Base-by-base conservation (phyloP, 352 stramenopile genomes). In the Globisporangium lucens region DNA sequence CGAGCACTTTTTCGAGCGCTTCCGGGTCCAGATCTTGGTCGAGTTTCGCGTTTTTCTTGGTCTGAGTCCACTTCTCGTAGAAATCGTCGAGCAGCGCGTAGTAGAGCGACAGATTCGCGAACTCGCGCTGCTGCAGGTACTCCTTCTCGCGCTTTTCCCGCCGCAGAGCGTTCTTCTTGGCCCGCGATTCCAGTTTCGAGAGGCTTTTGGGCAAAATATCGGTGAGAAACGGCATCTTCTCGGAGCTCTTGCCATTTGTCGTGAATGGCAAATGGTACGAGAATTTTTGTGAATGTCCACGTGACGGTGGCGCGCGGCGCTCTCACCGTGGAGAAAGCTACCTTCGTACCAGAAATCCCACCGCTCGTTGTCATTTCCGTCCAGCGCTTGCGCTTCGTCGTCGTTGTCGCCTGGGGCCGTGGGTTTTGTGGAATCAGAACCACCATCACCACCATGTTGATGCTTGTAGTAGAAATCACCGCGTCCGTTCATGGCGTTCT, bases 291-390 rank as follows among this genome's bases (percentile, higher is more conserved):
- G 69, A 12, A 90, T 62, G 47, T 89, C 77, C 8, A 80, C 77
- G 66, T 87, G 74, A 0, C 82, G 84, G 41, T 92, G 82, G 22
- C 80, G 72, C 20, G 79, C 75, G 27, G 80, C 79, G 52, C 76
- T 89, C 66, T 87, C 74, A 60, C 79, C 79, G 47, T 88, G 71
- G 27, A 87, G 67, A 59, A 90, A 90, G n/a, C 70, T 79, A 12
- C 82, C 84, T 88, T 92, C 84, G 62, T 92, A 92, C 80, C 74
- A 87, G 41, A 84, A 89, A 30, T 88, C 80, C 76, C 80, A 88
- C 4, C 75, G 67, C 12, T 75, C 35, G 4, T 56, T 27, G 53
- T 38, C 24, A 17, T 75, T 7, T 61, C 61, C 36, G 17, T 24
- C 17, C 43, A 51, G 17, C 2, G 9, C 17, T 51, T 22, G 17